Base-by-base conservation (phyloP, 352 stramenopile genomes). In the Poterioochromonas sp. region DNA sequence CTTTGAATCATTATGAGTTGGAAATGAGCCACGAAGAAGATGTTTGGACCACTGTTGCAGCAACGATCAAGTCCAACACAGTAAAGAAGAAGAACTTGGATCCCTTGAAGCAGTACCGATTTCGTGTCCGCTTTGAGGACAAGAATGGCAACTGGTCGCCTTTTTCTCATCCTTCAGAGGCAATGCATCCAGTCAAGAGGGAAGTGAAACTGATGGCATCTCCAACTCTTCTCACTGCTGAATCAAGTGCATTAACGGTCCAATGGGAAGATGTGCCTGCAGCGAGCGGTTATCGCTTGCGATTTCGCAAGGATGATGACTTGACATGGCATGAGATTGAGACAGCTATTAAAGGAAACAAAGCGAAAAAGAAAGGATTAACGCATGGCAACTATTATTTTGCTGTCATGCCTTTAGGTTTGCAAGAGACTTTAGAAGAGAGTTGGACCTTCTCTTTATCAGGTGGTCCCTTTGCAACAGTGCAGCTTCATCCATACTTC, bases 21-120 rank as follows among this genome's bases (percentile, higher is more conserved):
- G 5, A 71, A 71, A 71, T 71, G 62, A 71, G 20, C 3, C 29
- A 71, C 5, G 62, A 44, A 32, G 62, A 71, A 32, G 26, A 39
- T 65, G 47, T 26, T 26, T 71, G 62, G 62, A 32, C 35, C 11
- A 47, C 34, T 3, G 1, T 71, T 5, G 12, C 62, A 35, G 5
- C 15, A 8, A 34, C 15, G 32, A 49, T 71, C 15, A 71, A 71
- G 40, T 49, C 34, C 1, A 43, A 71, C 40, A 32, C 39, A 26
- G 26, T 71, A 26, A 8, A 29, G 20, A 71, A 71, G 62, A 71
- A 71, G 34, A 71, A 71, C 40, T 49, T 71, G 26, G 2, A 3
- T 32, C 8, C 15, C 40, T 15, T n/a, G 1, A 29, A 41, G 20
- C 20, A 3, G 15, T 71, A 71, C 32, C 11, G 2, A 44, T 71